Evolutionary conservation across 202 grass and related monocot species (phyloP), one percentile per base, ranked within the genome.

Genomic region (Bolboschoenoplectus hybrid): DNA sequence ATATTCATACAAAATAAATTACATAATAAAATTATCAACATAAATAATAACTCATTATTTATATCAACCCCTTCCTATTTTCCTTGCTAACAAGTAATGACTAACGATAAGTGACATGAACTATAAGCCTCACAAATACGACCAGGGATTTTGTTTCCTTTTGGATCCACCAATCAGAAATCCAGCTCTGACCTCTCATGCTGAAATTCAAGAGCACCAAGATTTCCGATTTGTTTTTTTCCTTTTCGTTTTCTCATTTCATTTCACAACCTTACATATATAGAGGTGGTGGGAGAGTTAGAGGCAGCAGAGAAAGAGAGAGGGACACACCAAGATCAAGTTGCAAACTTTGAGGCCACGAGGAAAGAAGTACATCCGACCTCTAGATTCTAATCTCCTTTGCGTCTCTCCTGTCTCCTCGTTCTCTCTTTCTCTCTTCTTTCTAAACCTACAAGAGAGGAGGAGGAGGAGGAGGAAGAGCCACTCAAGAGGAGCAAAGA

Each of bases 321-420:
- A 41, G 50, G 13, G n/a, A 20, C 32, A 81, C 16, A n/a, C 57
- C 57, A 61, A 61, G 17, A 19, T 26, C 50, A 61, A 62, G 64
- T 74, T 60, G 62, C 73, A 38, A n/a, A 71, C 86, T 36, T 69
- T 87, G 88, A 87, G 89, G 85, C 64, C 41, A 12, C 62, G 39
- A 67, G 45, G 4, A 45, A 16, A 75, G 53, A 67, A 76, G 32
- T 68, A 10, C 45, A 69, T 87, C 20, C 73, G 8, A 82, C 89
- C 89, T 85, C 73, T 90, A 7, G 56, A 75, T 85, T 81, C 73
- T 83, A 53, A 86, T 89, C 87, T 85, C 79, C 67, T 74, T 26
- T 26, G 26, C 85, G 52, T 39, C 55, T 50, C 12, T 39, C n/a
- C 10, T 60, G 68, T 45, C 9, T 58, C 57, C 9, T 60, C 32